phyloP scores from a whole-genome alignment of 2,329 filamentous ascomycete species.

The Fusarium drepaniforme region DNA sequence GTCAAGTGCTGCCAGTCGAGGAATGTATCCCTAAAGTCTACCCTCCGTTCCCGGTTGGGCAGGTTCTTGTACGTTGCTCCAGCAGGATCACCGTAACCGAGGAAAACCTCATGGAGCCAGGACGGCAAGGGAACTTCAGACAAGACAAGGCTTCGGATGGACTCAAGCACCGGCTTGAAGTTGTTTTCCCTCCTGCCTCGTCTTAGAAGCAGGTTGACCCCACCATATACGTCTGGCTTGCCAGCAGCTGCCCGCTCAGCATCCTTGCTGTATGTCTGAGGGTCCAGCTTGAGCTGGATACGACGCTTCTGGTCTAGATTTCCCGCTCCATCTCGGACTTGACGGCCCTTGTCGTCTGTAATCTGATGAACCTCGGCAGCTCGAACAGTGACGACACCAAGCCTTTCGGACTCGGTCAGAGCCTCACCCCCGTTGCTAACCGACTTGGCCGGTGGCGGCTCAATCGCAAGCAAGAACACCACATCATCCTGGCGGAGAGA shows the following conservation, averaged over 20 bases:
- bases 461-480: conserved; percentile 85
- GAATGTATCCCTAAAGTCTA: conserved; percentile 96
- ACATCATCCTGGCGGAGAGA: conserved; percentile 87
- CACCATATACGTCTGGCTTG: conserved; percentile 84
- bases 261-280: conserved; percentile 82
- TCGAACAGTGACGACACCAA: conserved; percentile 79
- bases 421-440: conserved; percentile 64
- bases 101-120: conserved; percentile 96
- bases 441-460: conserved; percentile 67
- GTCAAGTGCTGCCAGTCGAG: conserved; percentile 94
- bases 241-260: conserved; percentile 73
- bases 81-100: conserved; percentile 95
- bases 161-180: conserved; percentile 93
- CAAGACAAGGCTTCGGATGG: conserved; percentile 86
- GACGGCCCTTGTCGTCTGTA: conserved; percentile 84
- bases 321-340: conserved; percentile 71
- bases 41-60: conserved; percentile 78
- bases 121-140: conserved; percentile 87
- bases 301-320: conserved; percentile 77
- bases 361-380: conserved; percentile 89
- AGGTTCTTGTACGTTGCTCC: conserved; percentile 89
- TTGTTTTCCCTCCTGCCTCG: conserved; percentile 93
- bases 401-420: conserved; percentile 65
- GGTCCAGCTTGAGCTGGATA: conserved; percentile 85
- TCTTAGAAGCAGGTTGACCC: conserved; percentile 87